Evolutionary conservation across 805 yeast genomes (phyloP).

Genomic region (Metschnikowia colocasiae): DNA sequence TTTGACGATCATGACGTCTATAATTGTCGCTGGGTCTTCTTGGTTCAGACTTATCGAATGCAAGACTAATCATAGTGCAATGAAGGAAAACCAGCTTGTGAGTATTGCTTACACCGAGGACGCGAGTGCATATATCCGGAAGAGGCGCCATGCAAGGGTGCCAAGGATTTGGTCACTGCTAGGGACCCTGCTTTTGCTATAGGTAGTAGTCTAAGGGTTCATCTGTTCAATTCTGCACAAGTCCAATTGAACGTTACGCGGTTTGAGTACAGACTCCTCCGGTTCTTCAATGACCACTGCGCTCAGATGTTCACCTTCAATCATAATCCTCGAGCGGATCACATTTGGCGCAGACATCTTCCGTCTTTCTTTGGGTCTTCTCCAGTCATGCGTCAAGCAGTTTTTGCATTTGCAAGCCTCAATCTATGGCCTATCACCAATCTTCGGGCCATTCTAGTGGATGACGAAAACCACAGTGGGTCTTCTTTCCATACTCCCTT

Average conservation of each 20-base stretch:
- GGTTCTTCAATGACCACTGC: slow-evolving; percentile 29
- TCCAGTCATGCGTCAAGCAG: slow-evolving; percentile 24
- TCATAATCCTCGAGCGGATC: slow-evolving; percentile 19
- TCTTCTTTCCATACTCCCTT: background rate
- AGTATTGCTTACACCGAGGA: slow-evolving; percentile 29
- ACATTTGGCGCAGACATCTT: slow-evolving; percentile 25
- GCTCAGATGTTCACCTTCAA: slow-evolving; percentile 26
- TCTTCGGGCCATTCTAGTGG: slow-evolving; percentile 9
- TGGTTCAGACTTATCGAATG: too few relatives aligned
- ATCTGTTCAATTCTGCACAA: slow-evolving; percentile 17
- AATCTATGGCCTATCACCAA: slow-evolving; percentile 26
- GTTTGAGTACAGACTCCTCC: slow-evolving; percentile 25
- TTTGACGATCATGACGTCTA: too few relatives aligned
- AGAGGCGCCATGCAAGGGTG: background rate
- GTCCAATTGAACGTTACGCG: slow-evolving; percentile 20
- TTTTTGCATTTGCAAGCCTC: slow-evolving; percentile 25
- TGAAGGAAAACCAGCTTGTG: slow-evolving; percentile 31
- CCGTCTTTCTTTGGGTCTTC: slow-evolving; percentile 25
- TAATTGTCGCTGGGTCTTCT: too few relatives aligned
- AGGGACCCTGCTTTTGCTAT: too few relatives aligned
- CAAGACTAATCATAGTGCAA: slow-evolving; percentile 28
- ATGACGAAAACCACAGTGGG: slow-evolving; percentile 6
- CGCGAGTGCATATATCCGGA: slow-evolving; percentile 24
- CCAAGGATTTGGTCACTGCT: background rate
- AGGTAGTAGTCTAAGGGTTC: background rate